Percentiles rank a stretch among this genome's conserved stretches.
Conservation (phyloP, 768 basidiomycete genomes). For the Sporobolomyces phaffii region DNA sequence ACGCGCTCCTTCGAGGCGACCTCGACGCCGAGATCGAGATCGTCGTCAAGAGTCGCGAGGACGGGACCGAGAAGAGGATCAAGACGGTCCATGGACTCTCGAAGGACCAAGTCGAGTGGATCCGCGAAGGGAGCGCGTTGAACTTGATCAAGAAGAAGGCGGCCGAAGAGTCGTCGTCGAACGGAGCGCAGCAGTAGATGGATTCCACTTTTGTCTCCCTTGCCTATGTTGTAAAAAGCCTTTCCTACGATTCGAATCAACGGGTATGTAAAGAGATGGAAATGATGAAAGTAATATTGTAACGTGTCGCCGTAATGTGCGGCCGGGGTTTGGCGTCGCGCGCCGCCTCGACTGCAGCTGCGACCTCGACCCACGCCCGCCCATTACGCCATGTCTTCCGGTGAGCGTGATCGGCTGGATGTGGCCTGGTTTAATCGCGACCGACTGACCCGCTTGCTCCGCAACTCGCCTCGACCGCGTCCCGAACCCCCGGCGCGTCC, state of each 20-base stretch:
- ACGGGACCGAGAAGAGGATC: conserved; percentile 21
- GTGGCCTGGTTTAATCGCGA: too few relatives aligned
- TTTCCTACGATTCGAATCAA: too few relatives aligned
- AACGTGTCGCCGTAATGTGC: too few relatives aligned
- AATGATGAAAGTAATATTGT: too few relatives aligned
- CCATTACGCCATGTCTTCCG: neutral
- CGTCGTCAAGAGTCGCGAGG: conserved; percentile 57
- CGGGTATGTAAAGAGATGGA: too few relatives aligned
- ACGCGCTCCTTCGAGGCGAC: conserved; percentile 53
- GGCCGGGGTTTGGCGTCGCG: too few relatives aligned
- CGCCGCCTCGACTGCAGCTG: too few relatives aligned
- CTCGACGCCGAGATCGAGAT: conserved; percentile 48
- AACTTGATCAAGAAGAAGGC: conserved; percentile 60
- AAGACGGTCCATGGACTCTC: conserved; percentile 82
- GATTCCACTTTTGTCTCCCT: neutral
- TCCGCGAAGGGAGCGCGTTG: conserved; percentile 77
- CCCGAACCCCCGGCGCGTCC: neutral
- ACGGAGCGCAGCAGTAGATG: neutral
- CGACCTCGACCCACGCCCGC: too few relatives aligned
- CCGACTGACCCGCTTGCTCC: too few relatives aligned
- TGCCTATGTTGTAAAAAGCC: conserved; percentile 31
- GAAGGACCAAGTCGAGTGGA: conserved; percentile 81
- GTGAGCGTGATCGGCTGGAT: neutral
- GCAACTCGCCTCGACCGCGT: too few relatives aligned
- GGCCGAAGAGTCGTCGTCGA: too few relatives aligned